Evolutionary conservation across 345 rosid genomes (phyloP).

Genomic region (Brassica rapa): DNA sequence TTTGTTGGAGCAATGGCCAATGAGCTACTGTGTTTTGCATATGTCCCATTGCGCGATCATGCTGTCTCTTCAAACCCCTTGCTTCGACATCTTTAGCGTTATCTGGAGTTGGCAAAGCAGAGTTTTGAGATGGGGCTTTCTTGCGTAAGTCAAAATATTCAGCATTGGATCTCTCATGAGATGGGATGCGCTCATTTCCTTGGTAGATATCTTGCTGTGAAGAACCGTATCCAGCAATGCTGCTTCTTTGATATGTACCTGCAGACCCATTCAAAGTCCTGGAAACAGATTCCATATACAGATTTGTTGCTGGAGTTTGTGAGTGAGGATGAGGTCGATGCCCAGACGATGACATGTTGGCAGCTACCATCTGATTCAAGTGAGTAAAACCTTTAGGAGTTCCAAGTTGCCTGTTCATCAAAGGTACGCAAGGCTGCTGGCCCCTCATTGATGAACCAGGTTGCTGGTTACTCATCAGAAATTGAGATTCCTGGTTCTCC

Average conservation of each 20-base stretch:
- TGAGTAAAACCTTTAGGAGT: conserved; percentile 27
- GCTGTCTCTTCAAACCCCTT: conserved; percentile 53
- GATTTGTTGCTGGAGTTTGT: conserved; percentile 35
- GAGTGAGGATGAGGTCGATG: conserved; percentile 23
- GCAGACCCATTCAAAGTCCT: conserved; percentile 22
- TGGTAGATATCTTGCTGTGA: conserved; percentile 29
- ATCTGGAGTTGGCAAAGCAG: conserved; percentile 36
- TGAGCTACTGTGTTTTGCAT: conserved; percentile 30
- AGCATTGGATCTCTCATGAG: conserved; percentile 35
- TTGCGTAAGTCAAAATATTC: conserved; percentile 36
- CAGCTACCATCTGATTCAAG: conserved; percentile 39
- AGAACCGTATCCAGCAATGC: conserved; percentile 20
- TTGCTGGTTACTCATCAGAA: conserved; percentile 36
- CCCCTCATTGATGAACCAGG: conserved; percentile 27
- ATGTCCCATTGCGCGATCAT: conserved; percentile 40
- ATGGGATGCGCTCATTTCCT: conserved; percentile 31
- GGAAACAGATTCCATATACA: conserved; percentile 30
- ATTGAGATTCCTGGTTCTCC: conserved; percentile 13
- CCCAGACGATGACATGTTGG: conserved; percentile 29
- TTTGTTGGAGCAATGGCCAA: conserved; percentile 30
- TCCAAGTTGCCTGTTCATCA: conserved; percentile 38
- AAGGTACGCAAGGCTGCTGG: conserved; percentile 19
- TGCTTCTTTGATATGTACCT: conserved; percentile 37
- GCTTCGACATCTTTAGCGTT: conserved; percentile 38
- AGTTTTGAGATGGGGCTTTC: conserved; percentile 31